Evolutionary conservation across 2,329 filamentous ascomycete species (phyloP).

Genomic region (Pseudocercospora eumusae): DNA sequence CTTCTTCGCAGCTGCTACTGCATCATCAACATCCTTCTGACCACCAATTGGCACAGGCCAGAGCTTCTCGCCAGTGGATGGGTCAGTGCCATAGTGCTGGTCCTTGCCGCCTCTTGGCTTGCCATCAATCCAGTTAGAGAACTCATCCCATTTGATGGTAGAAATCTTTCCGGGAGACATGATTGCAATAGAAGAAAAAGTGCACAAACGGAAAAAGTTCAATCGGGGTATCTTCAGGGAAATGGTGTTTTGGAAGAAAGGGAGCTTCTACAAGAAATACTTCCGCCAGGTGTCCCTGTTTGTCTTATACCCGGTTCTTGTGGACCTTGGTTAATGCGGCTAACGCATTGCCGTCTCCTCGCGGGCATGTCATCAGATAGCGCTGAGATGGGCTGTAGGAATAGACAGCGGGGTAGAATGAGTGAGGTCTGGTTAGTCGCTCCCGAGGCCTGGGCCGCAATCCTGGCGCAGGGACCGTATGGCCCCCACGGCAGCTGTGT

Average conservation of each 20-base stretch:
- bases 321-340: conserved; percentile 13
- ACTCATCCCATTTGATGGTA: conserved; percentile 41
- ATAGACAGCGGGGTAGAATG: background rate
- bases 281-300: background rate
- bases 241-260: background rate
- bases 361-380: conserved; percentile 1
- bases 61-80: conserved; percentile 41
- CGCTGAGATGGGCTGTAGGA: background rate
- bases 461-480: conserved; percentile 7
- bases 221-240: background rate
- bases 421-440: background rate
- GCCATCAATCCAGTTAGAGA: conserved; percentile 45
- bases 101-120: conserved; percentile 37
- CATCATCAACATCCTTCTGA: conserved; percentile 44
- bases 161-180: conserved; percentile 52
- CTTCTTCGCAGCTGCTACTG: conserved; percentile 41
- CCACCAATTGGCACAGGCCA: conserved; percentile 42
- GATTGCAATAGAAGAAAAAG: conserved; percentile 27
- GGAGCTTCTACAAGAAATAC: too few species aligned
- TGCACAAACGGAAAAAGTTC: too few species aligned
- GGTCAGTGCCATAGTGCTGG: conserved; percentile 41
- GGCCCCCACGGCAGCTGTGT: conserved; percentile 1
- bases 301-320: conserved; percentile 19
- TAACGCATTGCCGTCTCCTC: conserved; percentile 8
- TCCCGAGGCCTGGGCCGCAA: conserved; percentile 10